phyloP scores from a whole-genome alignment of 805 yeast species.

The Yarrowia phangngaensis region DNA sequence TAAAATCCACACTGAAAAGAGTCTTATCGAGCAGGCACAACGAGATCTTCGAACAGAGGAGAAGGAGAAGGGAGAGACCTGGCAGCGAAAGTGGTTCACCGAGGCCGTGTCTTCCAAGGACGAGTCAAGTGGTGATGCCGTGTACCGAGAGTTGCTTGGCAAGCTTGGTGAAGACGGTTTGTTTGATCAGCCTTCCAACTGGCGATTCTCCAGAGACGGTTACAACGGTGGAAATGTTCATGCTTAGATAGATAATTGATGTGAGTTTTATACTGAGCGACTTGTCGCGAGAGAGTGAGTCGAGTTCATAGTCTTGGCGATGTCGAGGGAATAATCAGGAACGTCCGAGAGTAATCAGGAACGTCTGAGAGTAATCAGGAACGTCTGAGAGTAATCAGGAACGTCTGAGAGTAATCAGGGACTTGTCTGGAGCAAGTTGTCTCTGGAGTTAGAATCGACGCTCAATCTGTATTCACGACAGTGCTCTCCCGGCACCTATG shows the following conservation, averaged over 20 bases:
- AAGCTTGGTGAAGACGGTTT: conserved; percentile 30
- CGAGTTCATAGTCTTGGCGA: no score
- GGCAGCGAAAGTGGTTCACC: conserved; percentile 85
- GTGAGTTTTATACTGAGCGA: no score
- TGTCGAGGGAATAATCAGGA: no score
- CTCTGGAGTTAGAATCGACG: no score
- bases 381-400: no score
- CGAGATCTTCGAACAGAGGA: conserved; percentile 77
- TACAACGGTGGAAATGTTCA: conserved; percentile 31
- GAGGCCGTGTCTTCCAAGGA: conserved; percentile 30
- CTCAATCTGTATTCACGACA: no score
- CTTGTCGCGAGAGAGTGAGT: no score
- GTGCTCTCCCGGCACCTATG: no score
- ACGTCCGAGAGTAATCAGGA: no score
- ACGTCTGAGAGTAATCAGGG: no score
- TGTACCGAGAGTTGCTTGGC: conserved; percentile 27
- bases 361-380: no score
- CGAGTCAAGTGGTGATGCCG: conserved; percentile 27
- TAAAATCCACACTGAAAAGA: conserved; percentile 67
- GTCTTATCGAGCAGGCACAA: conserved; percentile 76
- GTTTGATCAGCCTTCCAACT: conserved; percentile 31
- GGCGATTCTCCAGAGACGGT: conserved; percentile 33
- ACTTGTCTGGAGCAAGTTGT: no score
- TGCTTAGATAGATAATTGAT: conserved; percentile 24
- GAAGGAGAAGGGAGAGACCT: conserved; percentile 54